These are phyloP conservation scores for Allantophomopsis lycopodina DNA, from an alignment of 2,329 filamentous ascomycete species.

Conservation along the genomic window DNA sequence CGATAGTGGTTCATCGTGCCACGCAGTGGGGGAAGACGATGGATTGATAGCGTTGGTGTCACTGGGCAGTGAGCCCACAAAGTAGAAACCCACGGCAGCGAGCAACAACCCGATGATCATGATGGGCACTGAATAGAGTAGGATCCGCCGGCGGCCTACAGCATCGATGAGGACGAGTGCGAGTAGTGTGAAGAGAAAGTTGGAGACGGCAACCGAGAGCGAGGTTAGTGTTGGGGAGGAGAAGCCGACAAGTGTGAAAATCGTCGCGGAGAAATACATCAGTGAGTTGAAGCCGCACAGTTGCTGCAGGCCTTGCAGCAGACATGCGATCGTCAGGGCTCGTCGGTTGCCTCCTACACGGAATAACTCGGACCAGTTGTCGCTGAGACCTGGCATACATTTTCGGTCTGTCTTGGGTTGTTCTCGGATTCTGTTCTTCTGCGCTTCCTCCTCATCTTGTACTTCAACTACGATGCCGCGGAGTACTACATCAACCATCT, in stretches of 20 bases:
- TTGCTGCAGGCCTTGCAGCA: conserved; percentile 79
- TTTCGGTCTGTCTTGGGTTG: conserved; percentile 6
- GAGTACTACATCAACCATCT: conserved; percentile 44
- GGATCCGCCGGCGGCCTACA: conserved; percentile 64
- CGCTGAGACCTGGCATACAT: conserved; percentile 15
- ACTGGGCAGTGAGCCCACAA: conserved; percentile 27
- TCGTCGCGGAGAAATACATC: conserved; percentile 84
- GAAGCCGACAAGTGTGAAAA: conserved; percentile 68
- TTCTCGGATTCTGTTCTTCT: conserved; percentile 12
- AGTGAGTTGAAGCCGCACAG: conserved; percentile 82
- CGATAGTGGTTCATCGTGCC: conserved; percentile 8
- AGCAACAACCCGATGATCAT: conserved; percentile 64
- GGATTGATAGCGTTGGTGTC: conserved; percentile 11
- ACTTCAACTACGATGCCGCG: conserved; percentile 63
- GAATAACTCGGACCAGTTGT: conserved; percentile 38
- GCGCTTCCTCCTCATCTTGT: conserved; percentile 47
- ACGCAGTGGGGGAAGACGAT: conserved; percentile 10
- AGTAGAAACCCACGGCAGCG: conserved; percentile 60
- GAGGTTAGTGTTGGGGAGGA: conserved; percentile 67
- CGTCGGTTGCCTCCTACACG: conserved; percentile 50
- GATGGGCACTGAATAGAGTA: conserved; percentile 71
- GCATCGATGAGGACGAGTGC: conserved; percentile 68
- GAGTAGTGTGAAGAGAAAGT: conserved; percentile 65
- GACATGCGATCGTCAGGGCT: conserved; percentile 72
- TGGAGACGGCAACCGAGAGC: conserved; percentile 68